phyloP scores from a whole-genome alignment of 176 grass and related monocot genomes.

The Urochloa ruziziensis region DNA sequence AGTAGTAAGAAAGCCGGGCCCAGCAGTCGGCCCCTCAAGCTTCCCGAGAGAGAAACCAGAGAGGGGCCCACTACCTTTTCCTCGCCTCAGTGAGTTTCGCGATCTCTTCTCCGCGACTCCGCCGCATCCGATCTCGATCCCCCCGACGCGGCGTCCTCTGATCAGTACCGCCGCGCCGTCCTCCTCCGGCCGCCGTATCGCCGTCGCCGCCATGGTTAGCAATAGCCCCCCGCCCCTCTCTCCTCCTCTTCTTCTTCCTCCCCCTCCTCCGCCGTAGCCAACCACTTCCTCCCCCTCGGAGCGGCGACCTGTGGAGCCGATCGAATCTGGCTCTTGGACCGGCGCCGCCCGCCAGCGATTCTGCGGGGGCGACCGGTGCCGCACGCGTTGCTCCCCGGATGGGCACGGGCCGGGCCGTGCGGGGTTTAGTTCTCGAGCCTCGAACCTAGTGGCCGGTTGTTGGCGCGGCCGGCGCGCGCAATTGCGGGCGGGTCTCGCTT shows the following conservation, averaged over 20 bases:
- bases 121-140: slow-evolving; percentile 29
- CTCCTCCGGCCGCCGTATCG: not conserved
- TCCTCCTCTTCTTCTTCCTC: not conserved
- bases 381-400: not conserved
- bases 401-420: not conserved
- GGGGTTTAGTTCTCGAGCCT: not conserved
- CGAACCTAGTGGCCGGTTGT: not conserved
- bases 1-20: not conserved
- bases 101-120: not conserved
- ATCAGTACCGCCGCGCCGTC: slow-evolving; percentile 22
- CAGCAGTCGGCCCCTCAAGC: not conserved
- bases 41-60: not conserved
- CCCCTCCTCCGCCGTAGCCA: not conserved
- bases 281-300: too few species aligned
- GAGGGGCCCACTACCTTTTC: not conserved
- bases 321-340: not conserved
- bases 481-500: not conserved
- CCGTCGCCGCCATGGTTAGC: slow-evolving; percentile 4
- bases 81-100: not conserved
- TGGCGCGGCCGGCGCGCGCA: not conserved
- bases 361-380: not conserved
- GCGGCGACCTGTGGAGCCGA: not conserved
- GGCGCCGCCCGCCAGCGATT: too few species aligned
- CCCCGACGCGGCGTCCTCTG: not conserved
- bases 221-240: not conserved